Base-by-base conservation (phyloP, 257 asterid species). In the Orobanche coerulescens region DNA sequence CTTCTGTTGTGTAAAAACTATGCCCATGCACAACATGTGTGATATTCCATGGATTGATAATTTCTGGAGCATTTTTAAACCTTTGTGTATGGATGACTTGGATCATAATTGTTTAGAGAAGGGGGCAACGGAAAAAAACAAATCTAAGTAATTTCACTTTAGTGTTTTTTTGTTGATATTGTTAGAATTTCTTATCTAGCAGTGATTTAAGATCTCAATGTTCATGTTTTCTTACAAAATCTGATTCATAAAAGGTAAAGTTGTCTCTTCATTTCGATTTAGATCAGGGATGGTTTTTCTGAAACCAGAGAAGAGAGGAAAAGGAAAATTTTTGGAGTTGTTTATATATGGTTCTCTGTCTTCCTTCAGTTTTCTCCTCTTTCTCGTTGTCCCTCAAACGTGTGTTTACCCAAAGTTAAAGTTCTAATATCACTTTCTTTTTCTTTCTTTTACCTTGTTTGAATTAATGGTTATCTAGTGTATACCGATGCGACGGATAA, bases 181-280 rank as follows among this genome's bases (percentile, higher is more conserved):
- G n/a, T n/a, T n/a, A n/a, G n/a, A n/a, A n/a, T 52, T 19, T 60
- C 61, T 72, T 60, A 42, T 20, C 42, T 31, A 46, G 52, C 61
- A 23, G 55, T n/a, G 12, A 15, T 43, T n/a, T 30, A 26, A 12
- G 43, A 52, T 23, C 42, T 23, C 14, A 22, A 40, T 46, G 9
- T 34, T 60, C 39, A n/a, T 61, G 53, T 6, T 51, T 47, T 51
- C 13, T 44, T 6, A 33, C 42, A 60, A 30, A 13, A 53, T 44
- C 53, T 25, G 43, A 33, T 60, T 39, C 28, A 6, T 71, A 25
- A 52, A n/a, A 25, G 43, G 34, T 58, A 34, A 33, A 23, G 16
- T 39, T 61, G 31, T 61, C 16, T 25, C 20, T 33, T 28, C 48
- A 63, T 64, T 5, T 49, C 30, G 58, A 46, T 47, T 15, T 51